A percentile compares a stretch with the other conserved stretches of the same genome.
These are phyloP conservation scores for Takashimella koratensis DNA, from an alignment of 1,284 basidiomycete species.

Conservation along the genomic window DNA sequence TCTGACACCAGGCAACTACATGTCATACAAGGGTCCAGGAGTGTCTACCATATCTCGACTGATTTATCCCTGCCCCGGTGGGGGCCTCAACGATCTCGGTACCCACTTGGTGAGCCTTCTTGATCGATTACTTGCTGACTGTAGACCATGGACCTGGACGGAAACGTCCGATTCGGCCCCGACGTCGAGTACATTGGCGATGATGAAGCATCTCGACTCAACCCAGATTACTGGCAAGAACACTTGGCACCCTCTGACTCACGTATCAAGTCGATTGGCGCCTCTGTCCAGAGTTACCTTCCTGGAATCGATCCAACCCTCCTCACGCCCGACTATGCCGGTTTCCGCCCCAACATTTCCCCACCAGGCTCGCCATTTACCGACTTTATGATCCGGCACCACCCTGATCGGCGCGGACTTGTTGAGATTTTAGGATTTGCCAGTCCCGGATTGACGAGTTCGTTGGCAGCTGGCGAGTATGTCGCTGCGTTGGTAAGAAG, in stretches of 20 bases:
- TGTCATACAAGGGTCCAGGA: constrained; percentile 77
- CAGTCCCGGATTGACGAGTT: constrained; percentile 54
- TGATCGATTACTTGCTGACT: constrained; percentile 11
- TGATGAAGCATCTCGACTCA: constrained; percentile 52
- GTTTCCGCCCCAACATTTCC: constrained; percentile 84
- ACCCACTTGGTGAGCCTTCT: constrained; percentile 62
- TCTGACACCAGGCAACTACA: constrained; percentile 62
- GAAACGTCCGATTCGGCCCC: constrained; percentile 87
- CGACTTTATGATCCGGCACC: constrained; percentile 63
- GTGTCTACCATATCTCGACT: constrained; percentile 62
- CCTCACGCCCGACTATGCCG: constrained; percentile 82
- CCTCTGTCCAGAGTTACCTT: constrained; percentile 61
- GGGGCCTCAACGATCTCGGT: constrained; percentile 62
- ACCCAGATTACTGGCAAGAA: constrained; percentile 70
- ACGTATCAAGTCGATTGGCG: constrained; percentile 61
- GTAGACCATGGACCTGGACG: constrained; percentile 75
- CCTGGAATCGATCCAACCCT: constrained; percentile 63
- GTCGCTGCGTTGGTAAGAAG: constrained; percentile 49
- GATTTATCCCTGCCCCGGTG: constrained; percentile 84
- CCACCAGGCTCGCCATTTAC: constrained; percentile 71
- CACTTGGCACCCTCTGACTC: constrained; percentile 67
- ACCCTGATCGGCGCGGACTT: constrained; percentile 38
- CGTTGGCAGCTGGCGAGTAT: constrained; percentile 52
- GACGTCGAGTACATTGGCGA: constrained; percentile 83
- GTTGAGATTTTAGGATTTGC: constrained; percentile 54